Conservation (phyloP, 345 rosid species). For the Cardamine chenopodiifolia region DNA sequence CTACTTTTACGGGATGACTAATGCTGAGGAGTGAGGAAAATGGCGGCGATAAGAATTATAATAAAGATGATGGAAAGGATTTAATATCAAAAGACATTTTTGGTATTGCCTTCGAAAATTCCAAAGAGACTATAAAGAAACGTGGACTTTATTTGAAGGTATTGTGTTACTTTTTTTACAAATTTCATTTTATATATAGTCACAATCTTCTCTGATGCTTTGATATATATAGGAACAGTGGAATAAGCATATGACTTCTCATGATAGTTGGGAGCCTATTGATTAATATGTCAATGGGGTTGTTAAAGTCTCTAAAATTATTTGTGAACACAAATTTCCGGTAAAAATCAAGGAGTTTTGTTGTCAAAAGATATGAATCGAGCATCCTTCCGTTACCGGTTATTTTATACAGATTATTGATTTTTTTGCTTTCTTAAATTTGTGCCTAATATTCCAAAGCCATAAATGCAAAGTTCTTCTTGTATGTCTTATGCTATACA, state of each 20-base stretch:
- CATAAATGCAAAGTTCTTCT: background rate
- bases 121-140: too few species aligned
- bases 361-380: too few species aligned
- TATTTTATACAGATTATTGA: background rate
- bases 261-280: conserved; percentile 72
- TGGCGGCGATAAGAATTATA: conserved; percentile 36
- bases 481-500: background rate
- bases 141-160: conserved; percentile 58
- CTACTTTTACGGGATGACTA: conserved; percentile 20
- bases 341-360: conserved; percentile 53
- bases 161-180: conserved; percentile 13
- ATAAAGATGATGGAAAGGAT: conserved; percentile 40
- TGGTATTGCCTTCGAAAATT: conserved; percentile 60
- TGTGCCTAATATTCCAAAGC: too few species aligned
- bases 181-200: conserved; percentile 15
- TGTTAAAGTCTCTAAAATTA: background rate
- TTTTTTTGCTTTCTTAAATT: background rate
- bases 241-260: conserved; percentile 43
- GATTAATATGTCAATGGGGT: background rate
- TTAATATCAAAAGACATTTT: conserved; percentile 60
- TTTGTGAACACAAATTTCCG: conserved; percentile 48
- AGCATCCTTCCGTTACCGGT: too few species aligned
- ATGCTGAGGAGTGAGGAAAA: conserved; percentile 33
- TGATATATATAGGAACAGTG: conserved; percentile 52
- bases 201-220: too few species aligned